Evolutionary conservation across 78 protist species (phyloP).

Genomic region (Chrysochromulina parva): DNA sequence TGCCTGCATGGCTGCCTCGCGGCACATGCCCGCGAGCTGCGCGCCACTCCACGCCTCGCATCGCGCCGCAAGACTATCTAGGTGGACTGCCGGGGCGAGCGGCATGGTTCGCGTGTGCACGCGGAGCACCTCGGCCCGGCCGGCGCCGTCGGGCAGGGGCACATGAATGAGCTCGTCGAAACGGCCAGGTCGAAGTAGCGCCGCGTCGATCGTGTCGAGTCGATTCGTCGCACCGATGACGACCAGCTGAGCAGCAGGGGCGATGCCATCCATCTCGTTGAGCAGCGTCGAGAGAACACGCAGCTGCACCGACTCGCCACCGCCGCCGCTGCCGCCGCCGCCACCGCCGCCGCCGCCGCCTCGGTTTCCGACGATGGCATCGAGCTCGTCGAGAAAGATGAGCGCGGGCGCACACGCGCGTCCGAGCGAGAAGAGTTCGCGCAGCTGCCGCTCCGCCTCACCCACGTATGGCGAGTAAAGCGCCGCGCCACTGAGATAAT

Average conservation of each 20-base stretch:
- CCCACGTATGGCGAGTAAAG: slow-evolving; percentile 78
- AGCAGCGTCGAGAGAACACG: slow-evolving; percentile 89
- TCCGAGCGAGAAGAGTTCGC: slow-evolving; percentile 44
- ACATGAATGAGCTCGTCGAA: slow-evolving; percentile 35
- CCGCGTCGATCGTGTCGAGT: slow-evolving; percentile 23
- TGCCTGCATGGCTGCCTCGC: slow-evolving; percentile 84
- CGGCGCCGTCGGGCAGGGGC: slow-evolving; percentile 26
- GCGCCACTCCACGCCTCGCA: slow-evolving; percentile 90
- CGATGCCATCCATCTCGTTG: slow-evolving; percentile 92
- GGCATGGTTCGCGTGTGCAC: slow-evolving; percentile 63
- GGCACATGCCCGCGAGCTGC: slow-evolving; percentile 86
- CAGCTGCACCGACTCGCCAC: slow-evolving; percentile 52
- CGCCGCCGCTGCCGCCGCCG: slow-evolving; percentile 41
- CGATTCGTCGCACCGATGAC: slow-evolving; percentile 39
- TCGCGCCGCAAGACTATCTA: slow-evolving; percentile 34
- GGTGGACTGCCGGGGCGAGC: slow-evolving; percentile 41
- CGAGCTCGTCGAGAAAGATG: slow-evolving; percentile 88
- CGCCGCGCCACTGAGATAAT: slow-evolving; percentile 76
- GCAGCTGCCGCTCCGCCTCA: slow-evolving; percentile 58
- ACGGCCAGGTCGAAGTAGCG: slow-evolving; percentile 49
- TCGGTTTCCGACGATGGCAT: too few species aligned
- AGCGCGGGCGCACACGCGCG: slow-evolving; percentile 74
- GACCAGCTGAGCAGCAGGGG: slow-evolving; percentile 49
- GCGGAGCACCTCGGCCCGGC: slow-evolving; percentile 56
- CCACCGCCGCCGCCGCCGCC: slow-evolving; percentile 35